phyloP scores from a whole-genome alignment of 352 stramenopile genomes.

The Peronosclerospora sorghi region DNA sequence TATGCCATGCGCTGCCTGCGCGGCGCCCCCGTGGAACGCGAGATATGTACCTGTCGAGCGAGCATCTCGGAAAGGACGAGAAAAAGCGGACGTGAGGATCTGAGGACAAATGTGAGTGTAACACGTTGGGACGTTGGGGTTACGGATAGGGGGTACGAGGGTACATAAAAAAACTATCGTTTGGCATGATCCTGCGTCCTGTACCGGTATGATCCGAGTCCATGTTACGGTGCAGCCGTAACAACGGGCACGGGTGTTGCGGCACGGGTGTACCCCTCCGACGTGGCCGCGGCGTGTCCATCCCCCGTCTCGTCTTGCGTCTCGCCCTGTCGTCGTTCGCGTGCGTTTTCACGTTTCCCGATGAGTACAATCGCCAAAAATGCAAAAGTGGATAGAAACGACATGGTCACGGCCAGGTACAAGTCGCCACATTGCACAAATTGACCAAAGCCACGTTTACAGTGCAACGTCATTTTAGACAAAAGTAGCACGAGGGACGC shows the following conservation, averaged over 20 bases:
- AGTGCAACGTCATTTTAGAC: conserved; percentile 46
- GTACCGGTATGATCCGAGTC: not conserved
- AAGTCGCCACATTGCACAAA: conserved; percentile 43
- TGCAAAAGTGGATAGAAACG: conserved; percentile 38
- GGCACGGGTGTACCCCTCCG: not conserved
- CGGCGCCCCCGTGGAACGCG: not conserved
- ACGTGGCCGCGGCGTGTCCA: not conserved
- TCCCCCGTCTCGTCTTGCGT: conserved; percentile 1
- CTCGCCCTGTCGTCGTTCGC: not conserved
- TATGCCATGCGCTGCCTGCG: not conserved
- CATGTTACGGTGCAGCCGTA: not conserved
- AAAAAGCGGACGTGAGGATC: not conserved
- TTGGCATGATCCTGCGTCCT: not conserved
- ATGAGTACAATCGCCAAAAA: conserved; percentile 40
- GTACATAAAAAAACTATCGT: not conserved
- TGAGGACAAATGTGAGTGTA: not conserved
- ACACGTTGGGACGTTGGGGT: too few relatives aligned
- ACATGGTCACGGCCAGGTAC: conserved; percentile 37
- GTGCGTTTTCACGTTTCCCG: conserved; percentile 16
- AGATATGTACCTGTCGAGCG: conserved; percentile 19
- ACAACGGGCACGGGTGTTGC: conserved; percentile 11
- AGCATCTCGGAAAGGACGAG: conserved; percentile 14
- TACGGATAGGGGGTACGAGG: too few relatives aligned
- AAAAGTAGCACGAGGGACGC: conserved; percentile 42
- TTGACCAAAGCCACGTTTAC: conserved; percentile 30